Evolutionary conservation across 331 rosid genomes (phyloP).

Genomic region (Arachis monticola): DNA sequence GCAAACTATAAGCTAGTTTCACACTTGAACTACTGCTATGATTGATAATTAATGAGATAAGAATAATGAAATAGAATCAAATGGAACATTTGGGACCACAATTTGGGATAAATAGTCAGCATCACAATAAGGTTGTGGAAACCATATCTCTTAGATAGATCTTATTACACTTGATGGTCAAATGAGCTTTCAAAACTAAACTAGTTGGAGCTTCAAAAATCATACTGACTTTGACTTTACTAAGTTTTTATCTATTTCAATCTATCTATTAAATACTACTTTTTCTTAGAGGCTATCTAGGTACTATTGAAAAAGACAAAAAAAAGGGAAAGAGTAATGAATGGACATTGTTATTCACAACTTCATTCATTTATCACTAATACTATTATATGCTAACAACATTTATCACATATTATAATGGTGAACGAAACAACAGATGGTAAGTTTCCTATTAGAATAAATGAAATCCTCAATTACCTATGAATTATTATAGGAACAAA

Average conservation of each 20-base stretch:
- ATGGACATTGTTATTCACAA: neutral
- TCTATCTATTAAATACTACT: neutral
- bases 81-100: neutral
- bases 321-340: too few species aligned
- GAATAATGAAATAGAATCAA: neutral
- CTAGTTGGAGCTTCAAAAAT: neutral
- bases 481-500: too few species aligned
- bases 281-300: too few species aligned
- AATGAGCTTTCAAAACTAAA: slow-evolving; percentile 1
- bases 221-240: neutral
- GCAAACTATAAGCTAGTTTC: neutral
- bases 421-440: too few species aligned
- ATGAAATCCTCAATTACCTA: too few species aligned
- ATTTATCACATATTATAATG: too few species aligned
- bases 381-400: too few species aligned
- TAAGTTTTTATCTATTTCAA: neutral
- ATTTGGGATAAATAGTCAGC: neutral
- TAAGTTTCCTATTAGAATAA: too few species aligned
- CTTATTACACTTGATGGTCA: neutral
- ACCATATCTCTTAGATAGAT: neutral
- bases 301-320: too few species aligned
- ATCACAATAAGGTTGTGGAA: neutral
- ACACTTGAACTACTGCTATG: neutral
- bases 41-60: neutral
- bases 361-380: neutral